A percentile compares a stretch with the other conserved stretches of the same genome.
These are phyloP conservation scores for Sordariomycetes sp. DNA, from an alignment of 2,329 filamentous ascomycete genomes.

Conservation along the genomic window DNA sequence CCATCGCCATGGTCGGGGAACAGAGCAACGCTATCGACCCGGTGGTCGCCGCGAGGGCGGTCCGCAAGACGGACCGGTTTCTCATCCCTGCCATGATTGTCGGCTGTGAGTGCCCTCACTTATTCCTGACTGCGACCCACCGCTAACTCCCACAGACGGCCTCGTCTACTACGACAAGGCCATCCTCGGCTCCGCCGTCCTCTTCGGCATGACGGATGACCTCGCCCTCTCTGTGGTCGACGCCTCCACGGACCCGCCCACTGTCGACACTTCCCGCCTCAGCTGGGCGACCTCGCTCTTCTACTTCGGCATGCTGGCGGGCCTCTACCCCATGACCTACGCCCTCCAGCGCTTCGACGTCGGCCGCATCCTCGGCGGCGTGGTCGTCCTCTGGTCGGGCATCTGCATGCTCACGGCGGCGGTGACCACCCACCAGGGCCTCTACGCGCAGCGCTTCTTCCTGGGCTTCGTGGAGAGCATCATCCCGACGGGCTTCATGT, in stretches of 20 bases:
- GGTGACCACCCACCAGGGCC: slow-evolving; percentile 50
- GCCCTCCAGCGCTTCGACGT: slow-evolving; percentile 57
- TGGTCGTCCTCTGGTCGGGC: slow-evolving; percentile 55
- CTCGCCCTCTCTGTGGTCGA: slow-evolving; percentile 46
- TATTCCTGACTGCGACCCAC: not conserved
- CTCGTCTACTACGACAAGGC: slow-evolving; percentile 44
- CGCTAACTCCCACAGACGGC: slow-evolving; percentile 17
- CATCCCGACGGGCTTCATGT: slow-evolving; percentile 58
- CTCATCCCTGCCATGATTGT: slow-evolving; percentile 58
- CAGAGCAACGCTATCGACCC: slow-evolving; percentile 42
- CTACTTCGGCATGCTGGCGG: slow-evolving; percentile 70
- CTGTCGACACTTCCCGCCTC: slow-evolving; percentile 55
- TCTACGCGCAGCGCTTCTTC: slow-evolving; percentile 58
- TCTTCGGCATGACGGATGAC: slow-evolving; percentile 69
- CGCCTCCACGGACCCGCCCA: slow-evolving; percentile 32
- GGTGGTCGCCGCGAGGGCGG: slow-evolving; percentile 39
- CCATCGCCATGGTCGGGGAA: slow-evolving; percentile 49
- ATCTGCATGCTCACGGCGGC: slow-evolving; percentile 60
- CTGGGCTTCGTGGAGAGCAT: slow-evolving; percentile 52
- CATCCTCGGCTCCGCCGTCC: slow-evolving; percentile 60
- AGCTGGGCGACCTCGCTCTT: slow-evolving; percentile 72
- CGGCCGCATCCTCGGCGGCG: slow-evolving; percentile 49
- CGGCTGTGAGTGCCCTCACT: slow-evolving; percentile 17
- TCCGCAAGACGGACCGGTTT: slow-evolving; percentile 57
- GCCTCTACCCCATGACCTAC: slow-evolving; percentile 64